Evolutionary conservation across 371 early-diverging fungal genomes (phyloP), one percentile per base, ranked within the genome.

Genomic region (Mucor indicus): DNA sequence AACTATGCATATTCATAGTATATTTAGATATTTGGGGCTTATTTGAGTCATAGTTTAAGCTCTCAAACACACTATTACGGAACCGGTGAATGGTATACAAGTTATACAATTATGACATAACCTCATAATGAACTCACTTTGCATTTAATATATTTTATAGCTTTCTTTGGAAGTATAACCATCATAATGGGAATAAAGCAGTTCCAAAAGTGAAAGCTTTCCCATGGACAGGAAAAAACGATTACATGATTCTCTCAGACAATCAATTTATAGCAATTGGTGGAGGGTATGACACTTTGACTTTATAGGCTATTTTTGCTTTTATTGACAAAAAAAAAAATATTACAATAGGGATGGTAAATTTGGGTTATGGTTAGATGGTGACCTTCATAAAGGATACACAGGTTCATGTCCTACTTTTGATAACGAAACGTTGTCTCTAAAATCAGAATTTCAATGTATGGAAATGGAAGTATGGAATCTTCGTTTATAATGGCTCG

Each of bases 301-400:
- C 4, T 12, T 25, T 35, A 15, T 35, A 15, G 7, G 1, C 15
- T 31, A 15, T 1, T 16, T 25, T 39, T 1, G 7, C 13, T 29
- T 29, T 24, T 27, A 27, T 9, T 33, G n/a, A 42, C 19, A 31
- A 29, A 12, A 15, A 19, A 48, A 22, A 22, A 5, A 32, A 33
- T 48, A 45, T 50, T 9, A 36, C 16, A 33, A 9, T 62, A 86
- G 88, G 1, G 83, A 89, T 53, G 92, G 92, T 19, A 75, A 79
- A 44, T 91, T 93, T 79, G 97, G 96, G 0, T 68, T 97, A 19
- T 97, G 91, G 91, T 59, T 97, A 19, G 87, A 95, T 53, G 75
- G 82, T 23, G 89, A 95, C 53, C 77, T 97, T 9, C 81, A 90
- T 45, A 77, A 80, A 27, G 98, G 98, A 1, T 85, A 91, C 53